Conservation (phyloP, 1,284 basidiomycete species). For the Ceratobasidium theobromae region DNA sequence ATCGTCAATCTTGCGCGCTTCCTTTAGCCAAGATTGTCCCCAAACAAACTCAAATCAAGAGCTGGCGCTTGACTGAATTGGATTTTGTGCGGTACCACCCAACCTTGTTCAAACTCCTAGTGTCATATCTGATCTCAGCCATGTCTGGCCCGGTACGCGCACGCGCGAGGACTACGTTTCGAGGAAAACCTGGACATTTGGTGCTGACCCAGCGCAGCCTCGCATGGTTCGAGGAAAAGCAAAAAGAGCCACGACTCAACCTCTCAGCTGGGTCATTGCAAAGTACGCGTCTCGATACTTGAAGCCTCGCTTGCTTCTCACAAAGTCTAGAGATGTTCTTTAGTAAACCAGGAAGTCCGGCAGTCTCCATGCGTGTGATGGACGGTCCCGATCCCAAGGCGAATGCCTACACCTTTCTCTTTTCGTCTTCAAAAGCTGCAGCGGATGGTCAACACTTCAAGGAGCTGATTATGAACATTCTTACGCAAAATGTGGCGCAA, state of each 20-base stretch:
- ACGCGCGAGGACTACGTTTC: conserved; percentile 27
- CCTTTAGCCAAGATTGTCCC: too few relatives aligned
- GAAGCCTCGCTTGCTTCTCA: background rate
- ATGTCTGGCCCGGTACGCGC: conserved; percentile 24
- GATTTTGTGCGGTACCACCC: conserved; percentile 5
- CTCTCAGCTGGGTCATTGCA: conserved; percentile 14
- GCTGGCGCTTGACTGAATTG: conserved; percentile 5
- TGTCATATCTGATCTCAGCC: too few relatives aligned
- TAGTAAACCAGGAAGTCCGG: conserved; percentile 15
- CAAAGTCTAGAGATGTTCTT: conserved; percentile 28
- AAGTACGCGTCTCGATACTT: background rate
- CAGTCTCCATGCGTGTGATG: conserved; percentile 22
- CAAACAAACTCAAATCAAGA: conserved; percentile 12
- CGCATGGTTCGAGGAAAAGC: conserved; percentile 29
- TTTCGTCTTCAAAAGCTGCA: conserved; percentile 61
- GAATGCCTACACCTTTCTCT: conserved; percentile 74
- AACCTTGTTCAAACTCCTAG: too few relatives aligned
- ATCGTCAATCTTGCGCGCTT: too few relatives aligned
- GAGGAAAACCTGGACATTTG: conserved; percentile 23
- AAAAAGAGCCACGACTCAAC: conserved; percentile 31
- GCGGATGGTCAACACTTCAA: conserved; percentile 82
- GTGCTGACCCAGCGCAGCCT: conserved; percentile 23
- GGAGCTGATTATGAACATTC: conserved; percentile 68
- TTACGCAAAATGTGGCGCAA: conserved; percentile 55
- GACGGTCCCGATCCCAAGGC: conserved; percentile 24